These are phyloP conservation scores for Ceratocystis ficicola DNA, from an alignment of 2,329 filamentous ascomycete genomes.

Conservation along the genomic window DNA sequence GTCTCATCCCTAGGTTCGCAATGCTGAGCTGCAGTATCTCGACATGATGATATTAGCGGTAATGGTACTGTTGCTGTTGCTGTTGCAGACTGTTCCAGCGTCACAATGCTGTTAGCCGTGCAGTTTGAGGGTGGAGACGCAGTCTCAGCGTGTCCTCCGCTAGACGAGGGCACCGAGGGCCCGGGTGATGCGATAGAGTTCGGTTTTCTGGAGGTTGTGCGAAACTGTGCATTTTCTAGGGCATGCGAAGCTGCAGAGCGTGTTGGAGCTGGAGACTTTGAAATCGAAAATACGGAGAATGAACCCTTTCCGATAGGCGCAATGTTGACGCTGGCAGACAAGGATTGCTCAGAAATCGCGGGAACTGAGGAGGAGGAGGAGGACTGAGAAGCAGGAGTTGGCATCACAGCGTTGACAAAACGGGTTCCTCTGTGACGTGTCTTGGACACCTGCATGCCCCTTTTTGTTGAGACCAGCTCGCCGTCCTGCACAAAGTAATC, in stretches of 20 bases:
- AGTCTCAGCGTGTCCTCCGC: too few relatives aligned
- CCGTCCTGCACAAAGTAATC: conserved; percentile 32
- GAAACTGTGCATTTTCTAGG: not conserved
- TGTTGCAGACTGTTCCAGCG: not conserved
- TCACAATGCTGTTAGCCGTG: too few relatives aligned
- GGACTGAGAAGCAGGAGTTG: conserved; percentile 14
- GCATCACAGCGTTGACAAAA: conserved; percentile 31
- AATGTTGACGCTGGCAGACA: not conserved
- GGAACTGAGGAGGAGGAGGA: not conserved
- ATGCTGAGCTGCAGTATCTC: not conserved
- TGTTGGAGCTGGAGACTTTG: conserved; percentile 12
- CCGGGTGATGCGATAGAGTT: too few relatives aligned
- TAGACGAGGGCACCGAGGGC: too few relatives aligned
- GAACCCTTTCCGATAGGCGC: conserved; percentile 2
- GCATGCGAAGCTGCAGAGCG: not conserved
- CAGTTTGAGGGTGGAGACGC: too few relatives aligned
- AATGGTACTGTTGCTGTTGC: not conserved
- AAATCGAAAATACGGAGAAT: conserved; percentile 21
- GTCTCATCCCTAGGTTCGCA: not conserved
- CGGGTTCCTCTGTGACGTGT: conserved; percentile 32
- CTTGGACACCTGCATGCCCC: conserved; percentile 33
- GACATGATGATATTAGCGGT: not conserved
- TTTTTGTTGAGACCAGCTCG: conserved; percentile 31
- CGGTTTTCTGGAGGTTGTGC: too few relatives aligned
- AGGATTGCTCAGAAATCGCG: not conserved